phyloP scores from a whole-genome alignment of 163 green algal genomes.

The Volvox carteri region DNA sequence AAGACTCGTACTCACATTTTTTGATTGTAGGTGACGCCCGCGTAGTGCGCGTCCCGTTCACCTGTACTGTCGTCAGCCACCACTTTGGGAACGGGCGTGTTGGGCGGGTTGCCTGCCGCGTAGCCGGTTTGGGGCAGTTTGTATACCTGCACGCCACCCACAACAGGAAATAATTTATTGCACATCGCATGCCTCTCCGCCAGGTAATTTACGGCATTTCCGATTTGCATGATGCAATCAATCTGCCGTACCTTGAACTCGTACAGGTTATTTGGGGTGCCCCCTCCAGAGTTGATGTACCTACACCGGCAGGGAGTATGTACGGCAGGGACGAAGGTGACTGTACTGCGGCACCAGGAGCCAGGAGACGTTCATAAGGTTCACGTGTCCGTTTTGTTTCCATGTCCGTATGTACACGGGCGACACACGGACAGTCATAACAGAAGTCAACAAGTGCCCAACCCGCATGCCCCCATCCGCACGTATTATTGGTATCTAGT shows the following conservation, averaged over 20 bases:
- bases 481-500: background rate
- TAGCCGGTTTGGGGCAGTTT: constrained; percentile 22
- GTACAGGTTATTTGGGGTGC: constrained; percentile 13
- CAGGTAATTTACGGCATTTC: background rate
- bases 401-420: background rate
- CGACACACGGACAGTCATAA: background rate
- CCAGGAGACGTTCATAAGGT: background rate
- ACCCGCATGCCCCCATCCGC: background rate
- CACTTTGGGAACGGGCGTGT: constrained; percentile 9
- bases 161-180: background rate
- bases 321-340: background rate
- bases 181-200: background rate
- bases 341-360: background rate
- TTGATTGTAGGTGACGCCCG: background rate
- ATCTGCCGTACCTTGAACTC: constrained; percentile 17
- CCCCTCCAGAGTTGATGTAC: constrained; percentile 47
- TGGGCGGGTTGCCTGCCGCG: background rate
- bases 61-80: background rate
- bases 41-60: constrained; percentile 20
- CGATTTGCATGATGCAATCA: background rate
- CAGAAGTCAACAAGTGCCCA: background rate
- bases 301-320: background rate
- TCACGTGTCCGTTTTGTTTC: background rate
- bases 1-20: background rate
- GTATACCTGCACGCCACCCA: constrained; percentile 8